Evolutionary conservation across 495 filamentous ascomycete species (phyloP).

Genomic region (Xylaria cubensis): DNA sequence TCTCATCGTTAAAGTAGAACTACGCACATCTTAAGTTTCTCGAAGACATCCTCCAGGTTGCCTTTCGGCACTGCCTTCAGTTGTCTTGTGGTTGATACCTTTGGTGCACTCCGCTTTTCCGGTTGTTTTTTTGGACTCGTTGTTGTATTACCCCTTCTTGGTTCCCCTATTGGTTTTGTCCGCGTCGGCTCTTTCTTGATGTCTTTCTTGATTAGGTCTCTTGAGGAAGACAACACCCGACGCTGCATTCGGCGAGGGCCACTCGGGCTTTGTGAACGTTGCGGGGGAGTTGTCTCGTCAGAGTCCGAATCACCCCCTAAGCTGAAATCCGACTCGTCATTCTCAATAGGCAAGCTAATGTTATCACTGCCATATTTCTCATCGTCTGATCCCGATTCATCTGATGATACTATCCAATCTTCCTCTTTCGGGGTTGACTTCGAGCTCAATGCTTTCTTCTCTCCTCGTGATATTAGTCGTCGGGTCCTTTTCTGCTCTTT

Average conservation of each 20-base stretch:
- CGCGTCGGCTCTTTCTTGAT: conserved; percentile 27
- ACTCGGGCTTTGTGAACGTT: conserved; percentile 30
- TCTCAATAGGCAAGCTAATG: conserved; percentile 14
- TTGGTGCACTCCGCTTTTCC: conserved; percentile 21
- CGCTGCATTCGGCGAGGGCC: conserved; percentile 30
- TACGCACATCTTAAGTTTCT: conserved; percentile 40
- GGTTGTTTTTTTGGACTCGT: conserved; percentile 24
- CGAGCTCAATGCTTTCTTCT: conserved; percentile 1
- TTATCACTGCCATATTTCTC: conserved; percentile 2
- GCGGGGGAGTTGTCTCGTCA: conserved; percentile 29
- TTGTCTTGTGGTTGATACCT: conserved; percentile 2
- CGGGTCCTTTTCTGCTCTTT: conserved; percentile 10
- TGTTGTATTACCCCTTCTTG: conserved; percentile 24
- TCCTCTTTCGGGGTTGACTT: not conserved
- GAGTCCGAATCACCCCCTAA: conserved; percentile 32
- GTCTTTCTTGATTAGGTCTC: conserved; percentile 29
- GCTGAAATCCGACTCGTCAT: conserved; percentile 34
- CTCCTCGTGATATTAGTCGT: conserved; percentile 20
- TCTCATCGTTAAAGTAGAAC: not conserved
- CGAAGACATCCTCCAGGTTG: conserved; percentile 38
- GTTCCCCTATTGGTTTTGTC: conserved; percentile 23
- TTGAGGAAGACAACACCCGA: conserved; percentile 28
- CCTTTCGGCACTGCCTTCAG: conserved; percentile 27
- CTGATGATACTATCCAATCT: not conserved
- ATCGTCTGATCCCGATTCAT: conserved; percentile 14